Conservation (phyloP, 345 rosid genomes). For the Populus deltoides region DNA sequence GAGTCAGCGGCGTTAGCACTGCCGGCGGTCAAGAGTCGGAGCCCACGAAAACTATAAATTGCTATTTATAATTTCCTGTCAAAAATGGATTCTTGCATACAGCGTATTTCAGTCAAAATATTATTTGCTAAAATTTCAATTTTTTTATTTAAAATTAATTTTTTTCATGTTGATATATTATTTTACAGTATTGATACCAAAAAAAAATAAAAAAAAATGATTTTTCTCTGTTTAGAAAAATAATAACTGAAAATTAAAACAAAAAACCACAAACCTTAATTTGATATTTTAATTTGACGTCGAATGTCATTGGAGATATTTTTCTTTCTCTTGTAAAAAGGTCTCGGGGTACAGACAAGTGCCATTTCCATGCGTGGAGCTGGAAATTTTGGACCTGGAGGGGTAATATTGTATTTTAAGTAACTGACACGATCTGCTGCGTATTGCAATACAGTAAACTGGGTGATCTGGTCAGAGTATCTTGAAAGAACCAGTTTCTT, state of each 20-base stretch:
- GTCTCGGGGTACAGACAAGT: too few relatives aligned
- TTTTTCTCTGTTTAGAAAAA: not conserved
- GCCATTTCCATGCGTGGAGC: not conserved
- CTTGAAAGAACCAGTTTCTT: not conserved
- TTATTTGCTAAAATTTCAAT: too few relatives aligned
- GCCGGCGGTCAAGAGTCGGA: slow-evolving; percentile 15
- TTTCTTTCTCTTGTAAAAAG: not conserved
- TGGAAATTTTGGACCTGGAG: not conserved
- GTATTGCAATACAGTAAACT: not conserved
- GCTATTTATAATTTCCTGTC: slow-evolving; percentile 41
- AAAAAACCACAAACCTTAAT: not conserved
- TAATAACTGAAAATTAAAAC: not conserved
- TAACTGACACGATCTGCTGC: not conserved
- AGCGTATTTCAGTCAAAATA: too few relatives aligned
- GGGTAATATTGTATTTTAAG: not conserved
- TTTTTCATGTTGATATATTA: too few relatives aligned
- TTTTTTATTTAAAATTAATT: not conserved
- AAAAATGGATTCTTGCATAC: not conserved
- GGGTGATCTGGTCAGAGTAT: not conserved
- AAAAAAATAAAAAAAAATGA: not conserved
- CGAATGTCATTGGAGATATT: not conserved
- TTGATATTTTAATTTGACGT: not conserved
- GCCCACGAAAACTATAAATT: slow-evolving; percentile 8
- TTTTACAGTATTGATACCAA: too few relatives aligned
- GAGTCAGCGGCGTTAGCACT: not conserved